Percentiles rank a stretch among this genome's conserved stretches.
These are phyloP conservation scores for Pythium rishiriense DNA, from an alignment of 352 stramenopile species.

Conservation along the genomic window DNA sequence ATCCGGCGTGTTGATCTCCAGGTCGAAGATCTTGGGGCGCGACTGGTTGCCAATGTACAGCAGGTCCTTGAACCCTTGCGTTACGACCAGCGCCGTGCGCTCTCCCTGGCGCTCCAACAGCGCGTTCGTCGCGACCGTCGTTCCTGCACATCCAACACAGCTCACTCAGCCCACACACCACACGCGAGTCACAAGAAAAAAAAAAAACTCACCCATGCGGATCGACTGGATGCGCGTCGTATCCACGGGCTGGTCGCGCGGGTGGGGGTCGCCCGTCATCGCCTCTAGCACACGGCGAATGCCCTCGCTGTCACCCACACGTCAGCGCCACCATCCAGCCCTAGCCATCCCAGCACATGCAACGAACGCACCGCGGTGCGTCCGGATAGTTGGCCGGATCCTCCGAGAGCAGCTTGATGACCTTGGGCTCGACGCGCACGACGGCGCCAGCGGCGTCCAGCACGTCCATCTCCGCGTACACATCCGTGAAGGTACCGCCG, in stretches of 20 bases:
- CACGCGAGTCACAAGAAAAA: neutral
- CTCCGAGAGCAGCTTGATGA: slow-evolving; percentile 98
- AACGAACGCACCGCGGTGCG: slow-evolving; percentile 91
- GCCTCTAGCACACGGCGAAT: slow-evolving; percentile 95
- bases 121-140: slow-evolving; percentile 99
- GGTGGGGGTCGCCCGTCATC: slow-evolving; percentile 89
- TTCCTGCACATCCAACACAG: slow-evolving; percentile 47
- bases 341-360: neutral
- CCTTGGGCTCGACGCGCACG: slow-evolving; percentile 57
- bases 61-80: slow-evolving; percentile 95
- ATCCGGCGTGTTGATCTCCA: slow-evolving; percentile 92
- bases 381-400: slow-evolving; percentile 98
- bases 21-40: slow-evolving; percentile 96
- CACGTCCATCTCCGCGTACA: slow-evolving; percentile 94
- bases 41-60: slow-evolving; percentile 99
- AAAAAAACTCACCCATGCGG: slow-evolving; percentile 87
- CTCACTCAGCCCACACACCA: neutral
- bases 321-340: no score
- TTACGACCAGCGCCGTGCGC: slow-evolving; percentile 94
- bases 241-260: slow-evolving; percentile 80
- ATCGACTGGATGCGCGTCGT: slow-evolving; percentile 94
- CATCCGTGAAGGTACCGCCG: slow-evolving; percentile 97
- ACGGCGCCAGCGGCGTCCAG: slow-evolving; percentile 51
- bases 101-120: slow-evolving; percentile 97
- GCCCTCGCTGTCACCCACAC: no score